Evolutionary conservation across 371 early-diverging fungal genomes (phyloP), one percentile per base, ranked within the genome.

Genomic region (Mucor lusitanicus): DNA sequence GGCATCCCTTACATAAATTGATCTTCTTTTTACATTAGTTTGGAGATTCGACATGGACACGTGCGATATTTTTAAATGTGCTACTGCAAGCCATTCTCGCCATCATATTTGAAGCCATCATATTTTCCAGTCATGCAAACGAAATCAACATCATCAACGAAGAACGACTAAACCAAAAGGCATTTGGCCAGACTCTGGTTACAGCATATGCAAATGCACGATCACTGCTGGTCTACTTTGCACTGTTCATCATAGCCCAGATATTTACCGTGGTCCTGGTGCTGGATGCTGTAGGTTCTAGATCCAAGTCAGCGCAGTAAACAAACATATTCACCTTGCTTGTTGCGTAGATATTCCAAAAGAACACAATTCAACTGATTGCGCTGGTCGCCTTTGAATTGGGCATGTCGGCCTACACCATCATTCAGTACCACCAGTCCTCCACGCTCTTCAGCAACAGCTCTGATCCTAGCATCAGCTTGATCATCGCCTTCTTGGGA

Each of bases 301-400:
- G 55, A 39, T 27, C 8, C 15, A 30, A 25, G n/a, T 7, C 42
- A 28, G 13, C 55, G n/a, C 44, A 53, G 9, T 33, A 44, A 23
- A 23, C 30, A 8, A 23, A 23, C 13, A 7, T 50, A n/a, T 8
- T 40, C 40, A 53, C 11, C 37, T 13, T 40, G 6, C 8, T 13
- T 1, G 2, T 37, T 37, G 37, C 37, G 48, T 70, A 83, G 83
- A 75, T 80, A 28, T 77, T 70, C 61, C 83, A 83, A 73, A 78
- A 77, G 53, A 83, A 83, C 64, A 83, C 83, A 11, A 83, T 83
- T 61, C 76, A 83, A 63, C 42, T 83, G n/a, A 80, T 80, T 72
- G 81, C 81, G 57, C 75, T 83, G 53, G 79, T 74, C 63, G 75
- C 63, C 27, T 83, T 83, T 61, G 83, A 83, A 67, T 65, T 83